Conservation (phyloP, 306 rosid genomes). For the Gleditsia sinensis region DNA sequence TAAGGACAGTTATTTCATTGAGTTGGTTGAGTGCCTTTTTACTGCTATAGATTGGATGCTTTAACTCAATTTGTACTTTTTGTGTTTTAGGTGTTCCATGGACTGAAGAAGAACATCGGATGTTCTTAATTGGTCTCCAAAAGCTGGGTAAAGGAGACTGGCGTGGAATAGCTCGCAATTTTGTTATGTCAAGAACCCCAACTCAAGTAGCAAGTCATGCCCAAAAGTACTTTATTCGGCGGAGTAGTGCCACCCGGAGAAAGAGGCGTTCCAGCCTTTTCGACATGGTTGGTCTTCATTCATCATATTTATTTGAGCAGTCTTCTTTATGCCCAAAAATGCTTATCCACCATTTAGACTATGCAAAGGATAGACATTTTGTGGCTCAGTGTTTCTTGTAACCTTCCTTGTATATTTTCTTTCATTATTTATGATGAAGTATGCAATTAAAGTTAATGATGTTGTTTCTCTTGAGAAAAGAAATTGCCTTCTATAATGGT, state of each 20-base stretch:
- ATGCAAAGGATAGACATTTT: too few relatives aligned
- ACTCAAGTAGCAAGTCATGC: constrained; percentile 99
- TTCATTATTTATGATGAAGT: too few relatives aligned
- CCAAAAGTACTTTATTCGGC: constrained; percentile 92
- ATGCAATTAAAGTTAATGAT: too few relatives aligned
- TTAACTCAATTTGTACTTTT: constrained; percentile 10
- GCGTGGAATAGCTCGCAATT: constrained; percentile 95
- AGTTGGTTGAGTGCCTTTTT: neutral
- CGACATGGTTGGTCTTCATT: constrained; percentile 83
- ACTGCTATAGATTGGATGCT: constrained; percentile 12
- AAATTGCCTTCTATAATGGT: too few relatives aligned
- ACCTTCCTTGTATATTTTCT: too few relatives aligned
- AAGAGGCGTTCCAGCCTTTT: constrained; percentile 98
- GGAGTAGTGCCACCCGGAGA: constrained; percentile 75
- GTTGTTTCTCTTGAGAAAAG: too few relatives aligned
- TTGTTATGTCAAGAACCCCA: constrained; percentile 83
- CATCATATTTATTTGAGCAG: constrained; percentile 21
- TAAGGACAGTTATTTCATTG: constrained; percentile 3
- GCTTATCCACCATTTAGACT: neutral
- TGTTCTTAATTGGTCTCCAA: constrained; percentile 88
- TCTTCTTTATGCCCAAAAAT: neutral
- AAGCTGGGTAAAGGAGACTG: constrained; percentile 98
- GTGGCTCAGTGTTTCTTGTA: too few relatives aligned
- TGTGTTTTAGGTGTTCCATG: constrained; percentile 85
- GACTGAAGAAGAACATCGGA: constrained; percentile 95